Evolutionary conservation across 1,284 basidiomycete genomes (phyloP), one percentile per base, ranked within the genome.

Genomic region (Austroboletus niveus): DNA sequence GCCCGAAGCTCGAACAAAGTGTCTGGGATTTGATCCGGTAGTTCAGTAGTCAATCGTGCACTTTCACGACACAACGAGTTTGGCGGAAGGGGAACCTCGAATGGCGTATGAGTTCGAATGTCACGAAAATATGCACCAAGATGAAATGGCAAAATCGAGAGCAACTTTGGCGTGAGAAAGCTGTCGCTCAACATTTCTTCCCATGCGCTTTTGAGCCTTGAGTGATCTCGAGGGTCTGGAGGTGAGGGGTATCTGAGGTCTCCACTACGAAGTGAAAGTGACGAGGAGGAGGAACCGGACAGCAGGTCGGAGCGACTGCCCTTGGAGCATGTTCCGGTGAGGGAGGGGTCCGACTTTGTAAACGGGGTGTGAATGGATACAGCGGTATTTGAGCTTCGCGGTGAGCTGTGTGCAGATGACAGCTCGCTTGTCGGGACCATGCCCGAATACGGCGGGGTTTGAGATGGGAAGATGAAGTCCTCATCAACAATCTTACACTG

Each of bases 141-240:
- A 60, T 88, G 85, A 58, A 88, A 84, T 1, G 85, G 85, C 48
- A 89, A 73, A 47, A 87, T 76, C 17, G 82, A 77, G 45, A 81
- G 70, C 8, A 82, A 34, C 36, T 78, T 78, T 9, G 78, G 66
- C 1, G 81, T 71, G 38, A 89, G 71, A 60, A 85, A 86, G 24
- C 81, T 74, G 22, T 68, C 69, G 40, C 75, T 69, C 31, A 89
- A 75, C 85, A 89, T 86, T 40, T 78, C 75, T 46, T 83, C 79
- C 84, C 87, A 89, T 5, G 85, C 79, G 5, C 72, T 69, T 60
- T 78, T 76, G 32, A 89, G 72, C 53, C 75, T 75, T 14, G 78
- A 72, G 59, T 89, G 87, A 60, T 89, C 84, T 54, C 80, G 77
- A 22, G 80, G 79, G 59, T 83, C 67, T 0, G 69, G 65, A 7